A percentile compares a stretch with the other conserved stretches of the same genome.
These are phyloP conservation scores for Penicillium sp. DNA, from an alignment of 2,329 filamentous ascomycete species.

Conservation along the genomic window DNA sequence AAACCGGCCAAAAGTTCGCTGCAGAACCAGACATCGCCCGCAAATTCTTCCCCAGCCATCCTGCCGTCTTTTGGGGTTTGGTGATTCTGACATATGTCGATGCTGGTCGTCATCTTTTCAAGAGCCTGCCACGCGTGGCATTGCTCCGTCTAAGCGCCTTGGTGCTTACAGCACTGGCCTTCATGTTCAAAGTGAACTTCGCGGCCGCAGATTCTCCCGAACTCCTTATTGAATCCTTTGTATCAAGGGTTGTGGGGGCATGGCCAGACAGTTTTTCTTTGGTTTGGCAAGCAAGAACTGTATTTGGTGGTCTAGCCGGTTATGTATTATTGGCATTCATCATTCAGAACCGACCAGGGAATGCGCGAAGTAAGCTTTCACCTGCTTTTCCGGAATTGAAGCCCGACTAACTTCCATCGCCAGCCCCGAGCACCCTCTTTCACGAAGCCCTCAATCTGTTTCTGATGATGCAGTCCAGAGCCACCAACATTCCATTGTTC, in stretches of 20 bases:
- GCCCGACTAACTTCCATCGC: constrained; percentile 13
- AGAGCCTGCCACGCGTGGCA: constrained; percentile 25
- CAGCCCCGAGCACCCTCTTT: constrained; percentile 22
- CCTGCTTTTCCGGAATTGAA: neutral
- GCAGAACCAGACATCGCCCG: constrained; percentile 86
- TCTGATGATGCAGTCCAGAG: constrained; percentile 80
- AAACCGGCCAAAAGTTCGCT: constrained; percentile 93
- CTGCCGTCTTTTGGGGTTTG: constrained; percentile 69
- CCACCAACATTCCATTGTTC: constrained; percentile 81
- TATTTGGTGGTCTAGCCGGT: constrained; percentile 47
- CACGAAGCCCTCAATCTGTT: constrained; percentile 75
- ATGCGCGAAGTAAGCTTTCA: constrained; percentile 17
- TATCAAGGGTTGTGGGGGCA: constrained; percentile 35
- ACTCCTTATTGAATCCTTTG: constrained; percentile 52
- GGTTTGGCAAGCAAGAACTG: constrained; percentile 51
- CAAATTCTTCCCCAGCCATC: constrained; percentile 63
- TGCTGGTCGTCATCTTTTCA: constrained; percentile 48
- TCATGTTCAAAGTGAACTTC: constrained; percentile 87
- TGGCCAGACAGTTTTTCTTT: constrained; percentile 45
- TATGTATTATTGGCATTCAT: constrained; percentile 30
- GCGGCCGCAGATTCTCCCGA: constrained; percentile 86
- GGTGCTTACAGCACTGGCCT: constrained; percentile 54
- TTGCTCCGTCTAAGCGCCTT: constrained; percentile 35
- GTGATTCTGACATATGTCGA: constrained; percentile 68
- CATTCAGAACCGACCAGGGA: constrained; percentile 7